Conservation (phyloP, 1,139 yeast species). For the Diutina catenulata region DNA sequence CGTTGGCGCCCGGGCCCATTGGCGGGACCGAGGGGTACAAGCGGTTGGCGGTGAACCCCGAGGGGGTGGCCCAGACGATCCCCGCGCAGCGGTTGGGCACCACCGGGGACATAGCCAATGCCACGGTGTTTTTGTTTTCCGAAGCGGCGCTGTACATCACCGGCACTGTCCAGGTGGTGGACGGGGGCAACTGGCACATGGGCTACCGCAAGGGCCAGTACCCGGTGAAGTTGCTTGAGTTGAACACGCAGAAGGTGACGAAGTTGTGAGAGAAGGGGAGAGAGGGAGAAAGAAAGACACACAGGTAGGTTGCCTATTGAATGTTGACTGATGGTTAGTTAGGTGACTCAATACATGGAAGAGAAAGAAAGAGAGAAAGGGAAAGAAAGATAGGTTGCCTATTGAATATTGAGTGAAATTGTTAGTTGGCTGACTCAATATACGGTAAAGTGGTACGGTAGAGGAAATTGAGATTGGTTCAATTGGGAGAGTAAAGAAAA, state of each 20-base stretch:
- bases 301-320: no score
- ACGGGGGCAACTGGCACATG: slow-evolving; percentile 85
- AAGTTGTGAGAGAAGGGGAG: background rate
- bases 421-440: no score
- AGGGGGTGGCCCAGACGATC: slow-evolving; percentile 28
- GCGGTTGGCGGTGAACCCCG: slow-evolving; percentile 34
- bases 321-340: no score
- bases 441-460: no score
- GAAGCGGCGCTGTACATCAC: slow-evolving; percentile 70
- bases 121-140: slow-evolving; percentile 75
- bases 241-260: slow-evolving; percentile 13
- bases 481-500: no score
- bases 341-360: no score
- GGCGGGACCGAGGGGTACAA: slow-evolving; percentile 71
- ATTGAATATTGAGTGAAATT: no score
- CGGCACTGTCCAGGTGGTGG: slow-evolving; percentile 74
- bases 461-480: no score
- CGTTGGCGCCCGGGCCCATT: slow-evolving; percentile 84
- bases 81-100: slow-evolving; percentile 75
- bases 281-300: no score
- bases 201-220: slow-evolving; percentile 33
- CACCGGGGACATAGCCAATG: slow-evolving; percentile 78
- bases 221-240: slow-evolving; percentile 20
- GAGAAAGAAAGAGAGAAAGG: no score
- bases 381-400: no score